Conservation (phyloP, 768 basidiomycete genomes). For the Psilocybe cubensis region DNA sequence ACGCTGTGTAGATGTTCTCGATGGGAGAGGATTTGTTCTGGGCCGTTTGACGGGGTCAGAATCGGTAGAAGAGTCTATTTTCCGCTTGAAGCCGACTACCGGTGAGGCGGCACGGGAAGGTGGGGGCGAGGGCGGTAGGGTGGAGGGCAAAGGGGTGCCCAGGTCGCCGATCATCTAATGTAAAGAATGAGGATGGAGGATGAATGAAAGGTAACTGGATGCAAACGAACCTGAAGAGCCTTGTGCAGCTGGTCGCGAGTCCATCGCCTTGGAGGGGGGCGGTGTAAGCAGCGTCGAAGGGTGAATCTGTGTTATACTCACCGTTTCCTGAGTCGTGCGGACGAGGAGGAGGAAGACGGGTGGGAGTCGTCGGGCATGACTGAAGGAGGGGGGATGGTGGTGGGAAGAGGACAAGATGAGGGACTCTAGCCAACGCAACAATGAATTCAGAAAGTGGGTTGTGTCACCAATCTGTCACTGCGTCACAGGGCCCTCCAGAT, state of each 20-base stretch:
- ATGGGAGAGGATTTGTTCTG: conserved; percentile 38
- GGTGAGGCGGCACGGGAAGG: conserved; percentile 53
- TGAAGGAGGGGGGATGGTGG: conserved; percentile 36
- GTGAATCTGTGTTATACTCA: conserved; percentile 21
- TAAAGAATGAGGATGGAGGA: conserved; percentile 16
- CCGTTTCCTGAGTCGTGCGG: conserved; percentile 39
- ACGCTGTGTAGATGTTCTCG: conserved; percentile 28
- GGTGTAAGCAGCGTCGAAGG: conserved; percentile 22
- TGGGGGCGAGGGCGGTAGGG: conserved; percentile 55
- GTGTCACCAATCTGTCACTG: conserved; percentile 32
- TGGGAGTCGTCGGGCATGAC: conserved; percentile 26
- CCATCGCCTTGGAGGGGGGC: conserved; percentile 44
- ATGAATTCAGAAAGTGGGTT: conserved; percentile 35
- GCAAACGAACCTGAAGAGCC: conserved; percentile 45
- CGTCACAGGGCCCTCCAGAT: conserved; percentile 27
- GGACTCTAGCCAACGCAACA: conserved; percentile 44
- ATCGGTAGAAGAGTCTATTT: conserved; percentile 41
- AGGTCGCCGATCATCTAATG: conserved; percentile 46
- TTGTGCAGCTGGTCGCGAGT: conserved; percentile 52
- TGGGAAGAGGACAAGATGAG: conserved; percentile 47
- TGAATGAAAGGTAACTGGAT: conserved; percentile 1
- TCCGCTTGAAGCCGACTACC: conserved; percentile 50
- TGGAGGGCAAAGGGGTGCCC: conserved; percentile 44
- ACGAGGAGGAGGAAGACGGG: conserved; percentile 20
- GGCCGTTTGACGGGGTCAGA: conserved; percentile 50